Conservation (phyloP, 805 yeast species). For the Hemisphaericaspora nanyangensis region DNA sequence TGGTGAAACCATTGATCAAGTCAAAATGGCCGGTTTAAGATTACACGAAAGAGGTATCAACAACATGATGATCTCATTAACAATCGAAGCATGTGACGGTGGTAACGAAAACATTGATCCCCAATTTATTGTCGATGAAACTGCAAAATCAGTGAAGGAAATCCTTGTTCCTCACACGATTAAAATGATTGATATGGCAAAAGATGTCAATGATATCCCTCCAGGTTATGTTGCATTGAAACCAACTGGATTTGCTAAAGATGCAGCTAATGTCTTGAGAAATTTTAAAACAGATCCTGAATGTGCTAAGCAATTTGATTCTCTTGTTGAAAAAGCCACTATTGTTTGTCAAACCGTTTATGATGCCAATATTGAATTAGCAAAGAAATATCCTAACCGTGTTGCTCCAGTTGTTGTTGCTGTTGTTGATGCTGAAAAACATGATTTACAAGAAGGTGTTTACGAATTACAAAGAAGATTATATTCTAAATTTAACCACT, state of each 20-base stretch:
- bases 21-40: constrained; percentile 63
- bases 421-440: constrained; percentile 89
- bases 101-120: constrained; percentile 53
- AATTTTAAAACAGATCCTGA: constrained; percentile 56
- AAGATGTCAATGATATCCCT: constrained; percentile 63
- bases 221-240: constrained; percentile 92
- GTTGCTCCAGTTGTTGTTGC: constrained; percentile 68
- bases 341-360: constrained; percentile 55
- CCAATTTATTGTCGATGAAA: constrained; percentile 55
- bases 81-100: constrained; percentile 91
- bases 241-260: constrained; percentile 82
- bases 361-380: constrained; percentile 48
- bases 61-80: constrained; percentile 92
- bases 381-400: constrained; percentile 56
- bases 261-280: constrained; percentile 70
- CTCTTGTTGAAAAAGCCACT: constrained; percentile 63
- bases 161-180: constrained; percentile 72
- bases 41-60: constrained; percentile 73
- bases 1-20: constrained; percentile 73
- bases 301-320: constrained; percentile 43
- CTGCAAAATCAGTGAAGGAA: constrained; percentile 61
- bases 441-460: constrained; percentile 85
- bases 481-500: constrained; percentile 67
- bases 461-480: constrained; percentile 83
- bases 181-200: constrained; percentile 44